Evolutionary conservation across 108 stramenopile genomes (phyloP).

Genomic region (Poteriospumella lacustris): DNA sequence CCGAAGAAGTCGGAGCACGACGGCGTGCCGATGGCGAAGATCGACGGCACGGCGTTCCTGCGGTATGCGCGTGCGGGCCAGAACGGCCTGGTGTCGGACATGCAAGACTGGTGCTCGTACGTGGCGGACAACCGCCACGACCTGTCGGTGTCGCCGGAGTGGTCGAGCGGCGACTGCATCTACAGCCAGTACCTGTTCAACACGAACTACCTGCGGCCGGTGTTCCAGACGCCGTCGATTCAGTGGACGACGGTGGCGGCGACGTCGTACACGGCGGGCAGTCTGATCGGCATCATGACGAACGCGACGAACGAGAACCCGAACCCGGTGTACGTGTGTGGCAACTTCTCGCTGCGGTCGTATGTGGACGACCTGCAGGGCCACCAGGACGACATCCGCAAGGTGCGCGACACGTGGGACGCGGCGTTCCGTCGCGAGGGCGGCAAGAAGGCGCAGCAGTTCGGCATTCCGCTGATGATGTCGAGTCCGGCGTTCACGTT

Average conservation of each 20-base stretch:
- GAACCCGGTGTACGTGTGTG: neutral
- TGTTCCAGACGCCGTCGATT: neutral
- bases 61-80: neutral
- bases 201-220: neutral
- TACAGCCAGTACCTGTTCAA: neutral
- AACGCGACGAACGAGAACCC: no score
- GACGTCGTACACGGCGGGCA: neutral
- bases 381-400: neutral
- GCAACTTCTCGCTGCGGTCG: neutral
- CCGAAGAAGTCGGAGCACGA: neutral
- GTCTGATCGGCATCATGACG: neutral
- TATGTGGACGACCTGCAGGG: neutral
- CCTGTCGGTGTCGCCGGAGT: neutral
- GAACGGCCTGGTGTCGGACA: neutral
- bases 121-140: neutral
- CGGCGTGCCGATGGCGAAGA: neutral
- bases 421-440: neutral
- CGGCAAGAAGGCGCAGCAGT: neutral
- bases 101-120: neutral
- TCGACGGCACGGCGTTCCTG: neutral
- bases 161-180: neutral
- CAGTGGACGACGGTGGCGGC: neutral
- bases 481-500: neutral
- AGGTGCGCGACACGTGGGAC: neutral
- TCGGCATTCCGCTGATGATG: neutral